A percentile compares a stretch with the other conserved stretches of the same genome.
phyloP scores from a whole-genome alignment of 2,329 filamentous ascomycete species.

The Macrophomina phaseolina region DNA sequence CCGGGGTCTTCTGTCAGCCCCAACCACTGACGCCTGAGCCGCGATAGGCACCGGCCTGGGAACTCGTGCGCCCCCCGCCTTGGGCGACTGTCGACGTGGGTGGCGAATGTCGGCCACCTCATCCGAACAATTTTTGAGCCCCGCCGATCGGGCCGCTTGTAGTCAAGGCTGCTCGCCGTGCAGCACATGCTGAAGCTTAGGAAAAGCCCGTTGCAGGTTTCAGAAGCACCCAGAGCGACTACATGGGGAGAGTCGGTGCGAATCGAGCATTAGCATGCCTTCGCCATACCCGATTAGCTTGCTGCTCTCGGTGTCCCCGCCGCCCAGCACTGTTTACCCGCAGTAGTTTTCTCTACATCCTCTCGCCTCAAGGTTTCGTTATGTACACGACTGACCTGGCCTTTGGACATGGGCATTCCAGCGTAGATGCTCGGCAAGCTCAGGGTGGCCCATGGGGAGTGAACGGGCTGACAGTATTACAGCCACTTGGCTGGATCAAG shows the following conservation, averaged over 20 bases:
- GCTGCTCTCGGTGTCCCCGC: neutral
- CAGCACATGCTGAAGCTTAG: conserved; percentile 2
- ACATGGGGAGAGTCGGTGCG: conserved; percentile 6
- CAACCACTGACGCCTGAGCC: too few relatives aligned
- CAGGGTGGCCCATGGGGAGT: too few relatives aligned
- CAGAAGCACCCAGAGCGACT: neutral
- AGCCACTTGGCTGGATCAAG: conserved; percentile 48
- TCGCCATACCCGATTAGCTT: neutral
- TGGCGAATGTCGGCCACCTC: conserved; percentile 5
- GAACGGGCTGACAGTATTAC: neutral
- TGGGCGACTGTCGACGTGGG: neutral
- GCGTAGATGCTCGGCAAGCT: neutral
- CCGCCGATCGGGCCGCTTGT: neutral
- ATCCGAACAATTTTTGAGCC: neutral
- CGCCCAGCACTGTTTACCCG: neutral
- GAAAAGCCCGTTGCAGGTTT: neutral
- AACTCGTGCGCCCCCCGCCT: neutral
- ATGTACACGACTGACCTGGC: neutral
- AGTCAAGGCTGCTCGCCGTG: neutral
- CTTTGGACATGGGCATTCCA: neutral
- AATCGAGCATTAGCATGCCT: neutral
- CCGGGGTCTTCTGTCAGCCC: neutral
- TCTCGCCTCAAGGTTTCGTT: neutral
- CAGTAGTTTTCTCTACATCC: too few relatives aligned
- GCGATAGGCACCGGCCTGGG: neutral